phyloP scores from a whole-genome alignment of 805 yeast genomes.

The Lipomyces yamadae region DNA sequence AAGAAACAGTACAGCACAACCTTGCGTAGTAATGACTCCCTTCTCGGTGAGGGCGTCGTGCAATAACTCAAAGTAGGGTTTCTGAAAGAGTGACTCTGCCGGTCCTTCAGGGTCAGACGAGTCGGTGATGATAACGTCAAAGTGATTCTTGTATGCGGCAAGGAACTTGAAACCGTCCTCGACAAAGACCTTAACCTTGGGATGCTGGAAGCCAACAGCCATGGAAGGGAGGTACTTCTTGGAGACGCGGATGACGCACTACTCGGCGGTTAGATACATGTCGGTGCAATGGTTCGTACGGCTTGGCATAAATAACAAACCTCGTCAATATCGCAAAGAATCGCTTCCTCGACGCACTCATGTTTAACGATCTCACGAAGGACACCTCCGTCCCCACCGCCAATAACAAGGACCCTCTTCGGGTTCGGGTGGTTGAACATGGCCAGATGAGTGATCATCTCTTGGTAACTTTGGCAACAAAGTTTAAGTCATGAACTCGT shows the following conservation, averaged over 20 bases:
- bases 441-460: conserved; percentile 95
- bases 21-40: conserved; percentile 93
- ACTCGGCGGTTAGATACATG: not conserved
- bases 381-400: conserved; percentile 99
- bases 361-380: conserved; percentile 93
- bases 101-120: conserved; percentile 99
- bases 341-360: conserved; percentile 80
- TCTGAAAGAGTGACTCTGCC: conserved; percentile 90
- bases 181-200: conserved; percentile 86
- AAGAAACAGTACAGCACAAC: conserved; percentile 42
- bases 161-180: conserved; percentile 98
- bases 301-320: conserved; percentile 44
- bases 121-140: conserved; percentile 95
- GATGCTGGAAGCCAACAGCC: conserved; percentile 82
- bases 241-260: conserved; percentile 73
- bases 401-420: conserved; percentile 89
- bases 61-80: conserved; percentile 84
- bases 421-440: conserved; percentile 93
- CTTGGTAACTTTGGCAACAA: conserved; percentile 65
- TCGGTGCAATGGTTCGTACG: not conserved
- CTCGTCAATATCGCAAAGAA: conserved; percentile 94
- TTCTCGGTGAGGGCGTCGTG: conserved; percentile 86
- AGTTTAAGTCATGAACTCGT: too few species aligned
- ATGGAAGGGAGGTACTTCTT: conserved; percentile 86
- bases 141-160: conserved; percentile 78